Evolutionary conservation across 139 green algal species (phyloP).

Genomic region (Volvox reticuliferus): DNA sequence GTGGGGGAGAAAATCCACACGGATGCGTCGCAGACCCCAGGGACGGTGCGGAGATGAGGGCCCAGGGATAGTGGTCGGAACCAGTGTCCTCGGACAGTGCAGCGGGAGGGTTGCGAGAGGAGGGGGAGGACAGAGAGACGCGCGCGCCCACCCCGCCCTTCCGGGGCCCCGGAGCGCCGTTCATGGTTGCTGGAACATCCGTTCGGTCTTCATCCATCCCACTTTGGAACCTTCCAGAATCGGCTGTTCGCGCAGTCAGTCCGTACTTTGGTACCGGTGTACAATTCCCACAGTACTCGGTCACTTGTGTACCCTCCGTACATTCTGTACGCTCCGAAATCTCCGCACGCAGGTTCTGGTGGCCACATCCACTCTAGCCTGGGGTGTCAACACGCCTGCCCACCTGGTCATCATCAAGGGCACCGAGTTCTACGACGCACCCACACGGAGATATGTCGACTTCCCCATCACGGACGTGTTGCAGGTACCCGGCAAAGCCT

Average conservation of each 20-base stretch:
- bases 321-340: too few relatives aligned
- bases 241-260: too few relatives aligned
- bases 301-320: too few relatives aligned
- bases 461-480: conserved; percentile 98
- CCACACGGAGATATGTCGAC: conserved; percentile 90
- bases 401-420: conserved; percentile 98
- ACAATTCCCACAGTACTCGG: too few relatives aligned
- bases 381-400: conserved; percentile 96
- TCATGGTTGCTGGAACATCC: too few relatives aligned
- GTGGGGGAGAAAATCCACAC: not conserved
- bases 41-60: not conserved
- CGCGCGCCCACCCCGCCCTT: too few relatives aligned
- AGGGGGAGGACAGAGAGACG: not conserved
- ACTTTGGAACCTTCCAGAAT: too few relatives aligned
- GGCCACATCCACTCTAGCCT: conserved; percentile 93
- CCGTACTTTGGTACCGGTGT: too few relatives aligned
- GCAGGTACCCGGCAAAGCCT: conserved; percentile 70
- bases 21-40: not conserved
- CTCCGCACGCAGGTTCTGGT: conserved; percentile 78
- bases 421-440: conserved; percentile 96
- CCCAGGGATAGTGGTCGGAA: not conserved
- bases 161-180: too few relatives aligned
- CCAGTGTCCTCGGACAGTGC: not conserved
- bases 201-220: too few relatives aligned
- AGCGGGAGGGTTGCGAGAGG: not conserved